Conservation (phyloP, 768 basidiomycete species). For the Rhizopogon vulgaris region DNA sequence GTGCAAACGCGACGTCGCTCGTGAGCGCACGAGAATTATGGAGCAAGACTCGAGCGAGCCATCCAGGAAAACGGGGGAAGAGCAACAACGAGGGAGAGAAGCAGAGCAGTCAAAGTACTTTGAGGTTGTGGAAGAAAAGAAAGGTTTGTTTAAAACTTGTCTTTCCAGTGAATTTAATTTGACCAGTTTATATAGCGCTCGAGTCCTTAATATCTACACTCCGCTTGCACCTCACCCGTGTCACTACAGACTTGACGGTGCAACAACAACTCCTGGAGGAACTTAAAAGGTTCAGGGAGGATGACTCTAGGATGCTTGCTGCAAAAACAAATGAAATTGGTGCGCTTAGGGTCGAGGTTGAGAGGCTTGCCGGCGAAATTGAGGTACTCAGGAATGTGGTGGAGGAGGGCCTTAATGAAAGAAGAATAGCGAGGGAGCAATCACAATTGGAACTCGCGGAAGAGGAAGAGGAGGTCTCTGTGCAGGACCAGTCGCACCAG, state of each 20-base stretch:
- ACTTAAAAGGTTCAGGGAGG: slow-evolving; percentile 55
- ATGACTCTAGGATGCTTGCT: slow-evolving; percentile 49
- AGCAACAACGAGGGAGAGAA: slow-evolving; percentile 27
- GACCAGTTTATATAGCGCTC: slow-evolving; percentile 45
- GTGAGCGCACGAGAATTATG: slow-evolving; percentile 59
- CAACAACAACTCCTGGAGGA: slow-evolving; percentile 68
- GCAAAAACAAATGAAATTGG: slow-evolving; percentile 65
- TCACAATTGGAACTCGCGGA: slow-evolving; percentile 5
- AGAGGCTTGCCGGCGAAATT: slow-evolving; percentile 78
- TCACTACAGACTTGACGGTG: slow-evolving; percentile 74
- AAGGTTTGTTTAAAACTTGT: slow-evolving; percentile 46
- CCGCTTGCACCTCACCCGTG: slow-evolving; percentile 65
- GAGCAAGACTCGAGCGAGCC: slow-evolving; percentile 40
- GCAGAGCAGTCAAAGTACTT: slow-evolving; percentile 49
- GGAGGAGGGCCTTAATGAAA: slow-evolving; percentile 77
- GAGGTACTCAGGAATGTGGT: slow-evolving; percentile 83
- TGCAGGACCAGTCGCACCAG: neutral
- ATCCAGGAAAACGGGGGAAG: slow-evolving; percentile 19
- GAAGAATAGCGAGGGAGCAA: slow-evolving; percentile 49
- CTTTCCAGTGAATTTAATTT: slow-evolving; percentile 1
- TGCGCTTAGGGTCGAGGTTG: slow-evolving; percentile 67
- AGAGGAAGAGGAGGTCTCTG: slow-evolving; percentile 5
- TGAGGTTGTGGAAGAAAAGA: slow-evolving; percentile 83
- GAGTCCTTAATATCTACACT: slow-evolving; percentile 75
- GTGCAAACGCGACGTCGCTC: slow-evolving; percentile 71